phyloP scores from a whole-genome alignment of 371 early-diverging fungal genomes.

The Umbelopsis sp. region DNA sequence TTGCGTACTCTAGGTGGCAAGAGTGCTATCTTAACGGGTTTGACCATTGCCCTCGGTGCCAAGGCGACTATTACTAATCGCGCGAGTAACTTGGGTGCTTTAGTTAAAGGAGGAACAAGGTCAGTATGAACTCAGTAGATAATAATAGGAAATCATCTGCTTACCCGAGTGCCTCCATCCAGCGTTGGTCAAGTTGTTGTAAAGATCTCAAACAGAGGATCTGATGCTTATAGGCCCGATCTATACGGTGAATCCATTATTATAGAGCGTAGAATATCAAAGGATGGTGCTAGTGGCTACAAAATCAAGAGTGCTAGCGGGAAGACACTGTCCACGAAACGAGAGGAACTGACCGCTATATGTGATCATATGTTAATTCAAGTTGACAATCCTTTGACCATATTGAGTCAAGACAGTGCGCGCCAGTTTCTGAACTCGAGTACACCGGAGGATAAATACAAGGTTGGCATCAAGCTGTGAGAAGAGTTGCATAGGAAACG shows the following conservation, averaged over 20 bases:
- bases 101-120: conserved; percentile 86
- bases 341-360: conserved; percentile 82
- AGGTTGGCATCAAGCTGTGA: conserved; percentile 32
- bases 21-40: conserved; percentile 91
- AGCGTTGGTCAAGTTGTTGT: conserved; percentile 72
- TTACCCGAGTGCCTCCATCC: background rate
- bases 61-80: conserved; percentile 88
- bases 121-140: conserved; percentile 11
- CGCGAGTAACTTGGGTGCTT: conserved; percentile 72
- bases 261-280: conserved; percentile 82
- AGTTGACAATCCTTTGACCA: conserved; percentile 91
- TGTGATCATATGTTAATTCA: conserved; percentile 89
- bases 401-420: conserved; percentile 93
- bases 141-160: background rate
- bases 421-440: conserved; percentile 86
- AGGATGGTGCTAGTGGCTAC: conserved; percentile 73
- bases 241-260: conserved; percentile 80
- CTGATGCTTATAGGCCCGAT: conserved; percentile 80
- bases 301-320: conserved; percentile 71
- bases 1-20: conserved; percentile 72
- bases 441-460: conserved; percentile 84
- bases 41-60: conserved; percentile 91
- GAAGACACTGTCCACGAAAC: conserved; percentile 69
- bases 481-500: background rate
- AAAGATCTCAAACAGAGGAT: conserved; percentile 81